Conservation (phyloP, 306 rosid species). For the Prunus padus region DNA sequence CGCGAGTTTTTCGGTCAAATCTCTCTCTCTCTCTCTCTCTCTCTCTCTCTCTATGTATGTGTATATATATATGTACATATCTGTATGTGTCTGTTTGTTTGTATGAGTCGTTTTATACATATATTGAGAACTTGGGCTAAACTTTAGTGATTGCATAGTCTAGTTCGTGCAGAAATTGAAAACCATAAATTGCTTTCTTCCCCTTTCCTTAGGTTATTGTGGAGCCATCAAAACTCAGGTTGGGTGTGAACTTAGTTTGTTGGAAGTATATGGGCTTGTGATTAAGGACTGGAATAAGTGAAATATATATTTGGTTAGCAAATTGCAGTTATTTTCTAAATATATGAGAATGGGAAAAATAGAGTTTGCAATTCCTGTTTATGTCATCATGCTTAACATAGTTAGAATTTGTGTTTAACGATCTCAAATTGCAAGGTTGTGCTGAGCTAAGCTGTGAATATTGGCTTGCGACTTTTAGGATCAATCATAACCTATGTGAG, state of each 20-base stretch:
- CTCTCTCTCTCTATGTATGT: background rate
- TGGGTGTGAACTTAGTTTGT: background rate
- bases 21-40: conserved; percentile 14
- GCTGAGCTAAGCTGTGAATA: background rate
- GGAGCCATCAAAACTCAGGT: background rate
- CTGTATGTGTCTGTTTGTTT: background rate
- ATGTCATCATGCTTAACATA: background rate
- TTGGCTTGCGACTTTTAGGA: background rate
- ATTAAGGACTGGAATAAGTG: background rate
- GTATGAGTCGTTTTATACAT: background rate
- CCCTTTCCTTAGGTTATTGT: background rate
- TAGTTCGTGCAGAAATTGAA: background rate
- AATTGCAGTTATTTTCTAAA: background rate
- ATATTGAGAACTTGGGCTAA: background rate
- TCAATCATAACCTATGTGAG: background rate
- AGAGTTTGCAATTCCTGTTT: background rate
- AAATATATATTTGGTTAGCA: background rate
- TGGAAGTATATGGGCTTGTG: background rate
- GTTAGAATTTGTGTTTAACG: background rate
- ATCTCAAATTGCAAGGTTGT: background rate
- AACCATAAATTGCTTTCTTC: background rate
- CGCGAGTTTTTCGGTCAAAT: conserved; percentile 64
- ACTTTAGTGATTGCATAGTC: background rate
- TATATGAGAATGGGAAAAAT: background rate
- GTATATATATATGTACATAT: background rate